Evolutionary conservation across 2,329 filamentous ascomycete species (phyloP).

Genomic region (Penicillium occitanis): DNA sequence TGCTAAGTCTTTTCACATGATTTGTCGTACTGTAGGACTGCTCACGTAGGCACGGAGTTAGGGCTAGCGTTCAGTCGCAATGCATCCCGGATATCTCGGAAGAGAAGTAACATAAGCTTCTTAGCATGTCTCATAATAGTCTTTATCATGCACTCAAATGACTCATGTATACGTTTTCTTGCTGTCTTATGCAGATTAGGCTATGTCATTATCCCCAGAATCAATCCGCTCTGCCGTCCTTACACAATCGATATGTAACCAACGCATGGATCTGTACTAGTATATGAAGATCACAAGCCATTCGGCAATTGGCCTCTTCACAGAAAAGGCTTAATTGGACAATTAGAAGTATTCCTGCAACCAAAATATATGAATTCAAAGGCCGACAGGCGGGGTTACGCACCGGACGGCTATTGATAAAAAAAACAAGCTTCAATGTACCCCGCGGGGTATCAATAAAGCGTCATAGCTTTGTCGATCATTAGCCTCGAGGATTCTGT

Average conservation of each 20-base stretch:
- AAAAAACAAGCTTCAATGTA: not conserved
- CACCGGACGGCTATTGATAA: not conserved
- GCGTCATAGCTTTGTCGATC: slow-evolving; percentile 1
- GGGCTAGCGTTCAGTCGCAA: not conserved
- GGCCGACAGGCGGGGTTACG: not conserved
- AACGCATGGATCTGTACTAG: not conserved
- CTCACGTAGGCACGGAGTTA: not conserved
- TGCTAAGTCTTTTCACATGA: no score
- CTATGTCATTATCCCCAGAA: not conserved
- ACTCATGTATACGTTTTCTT: no score
- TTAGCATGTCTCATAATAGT: not conserved
- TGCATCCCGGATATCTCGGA: not conserved
- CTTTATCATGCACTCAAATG: not conserved
- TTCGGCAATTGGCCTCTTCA: not conserved
- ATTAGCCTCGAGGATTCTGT: not conserved
- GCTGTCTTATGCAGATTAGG: not conserved
- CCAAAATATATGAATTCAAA: not conserved
- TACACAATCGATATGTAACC: not conserved
- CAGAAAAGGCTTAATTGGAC: not conserved
- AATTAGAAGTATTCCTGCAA: not conserved
- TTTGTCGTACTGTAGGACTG: no score
- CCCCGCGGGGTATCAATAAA: not conserved
- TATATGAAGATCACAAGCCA: not conserved
- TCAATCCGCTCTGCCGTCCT: not conserved
- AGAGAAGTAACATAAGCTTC: not conserved